These are phyloP conservation scores for Hanseniaspora meyeri DNA, from an alignment of 805 yeast species.

Conservation along the genomic window DNA sequence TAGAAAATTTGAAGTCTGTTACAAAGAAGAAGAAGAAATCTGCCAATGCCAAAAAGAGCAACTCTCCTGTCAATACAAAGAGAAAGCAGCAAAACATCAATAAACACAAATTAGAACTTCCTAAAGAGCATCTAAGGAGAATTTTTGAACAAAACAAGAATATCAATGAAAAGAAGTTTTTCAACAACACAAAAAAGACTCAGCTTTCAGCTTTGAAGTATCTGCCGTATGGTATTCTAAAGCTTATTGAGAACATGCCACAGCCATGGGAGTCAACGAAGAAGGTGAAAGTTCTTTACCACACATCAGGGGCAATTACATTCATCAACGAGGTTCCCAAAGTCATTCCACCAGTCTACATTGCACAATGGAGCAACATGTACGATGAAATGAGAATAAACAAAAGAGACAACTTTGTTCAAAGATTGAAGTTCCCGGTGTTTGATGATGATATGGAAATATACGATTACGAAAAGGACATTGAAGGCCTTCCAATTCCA, in stretches of 20 bases:
- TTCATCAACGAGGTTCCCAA: slow-evolving; percentile 87
- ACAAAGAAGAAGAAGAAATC: slow-evolving; percentile 22
- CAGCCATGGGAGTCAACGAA: slow-evolving; percentile 92
- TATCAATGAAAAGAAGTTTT: slow-evolving; percentile 58
- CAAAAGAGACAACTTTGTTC: slow-evolving; percentile 79
- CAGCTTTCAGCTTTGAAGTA: slow-evolving; percentile 84
- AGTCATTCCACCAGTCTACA: slow-evolving; percentile 81
- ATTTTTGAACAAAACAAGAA: slow-evolving; percentile 77
- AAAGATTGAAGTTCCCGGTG: slow-evolving; percentile 86
- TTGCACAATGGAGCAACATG: slow-evolving; percentile 89
- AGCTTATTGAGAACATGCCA: slow-evolving; percentile 89
- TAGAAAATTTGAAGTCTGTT: slow-evolving; percentile 50
- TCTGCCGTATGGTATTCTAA: slow-evolving; percentile 89
- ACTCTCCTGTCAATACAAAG: neutral
- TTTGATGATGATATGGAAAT: slow-evolving; percentile 98
- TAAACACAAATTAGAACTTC: slow-evolving; percentile 66
- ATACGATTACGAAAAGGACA: slow-evolving; percentile 64
- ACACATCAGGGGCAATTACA: slow-evolving; percentile 84
- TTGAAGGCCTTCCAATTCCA: slow-evolving; percentile 57
- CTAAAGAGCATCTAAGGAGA: slow-evolving; percentile 83
- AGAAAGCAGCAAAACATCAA: slow-evolving; percentile 36
- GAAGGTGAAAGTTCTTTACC: slow-evolving; percentile 81
- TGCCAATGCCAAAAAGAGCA: slow-evolving; percentile 3
- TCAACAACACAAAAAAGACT: slow-evolving; percentile 68
- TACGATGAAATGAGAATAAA: slow-evolving; percentile 93